phyloP scores from a whole-genome alignment of 2,329 filamentous ascomycete species.

The Apiospora phragmitis region DNA sequence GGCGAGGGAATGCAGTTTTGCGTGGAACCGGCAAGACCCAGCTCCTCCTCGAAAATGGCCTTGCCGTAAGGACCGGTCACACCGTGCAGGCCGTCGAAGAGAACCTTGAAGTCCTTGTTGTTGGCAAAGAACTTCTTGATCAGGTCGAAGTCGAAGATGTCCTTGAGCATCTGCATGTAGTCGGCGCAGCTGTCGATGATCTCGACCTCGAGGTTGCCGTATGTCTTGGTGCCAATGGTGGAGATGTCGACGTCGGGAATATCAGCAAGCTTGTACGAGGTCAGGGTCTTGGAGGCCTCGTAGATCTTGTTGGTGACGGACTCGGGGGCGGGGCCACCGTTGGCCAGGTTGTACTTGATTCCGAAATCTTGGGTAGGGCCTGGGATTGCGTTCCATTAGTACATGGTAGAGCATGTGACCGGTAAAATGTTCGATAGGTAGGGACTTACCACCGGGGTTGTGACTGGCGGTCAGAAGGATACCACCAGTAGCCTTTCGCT shows the following conservation, averaged over 20 bases:
- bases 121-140: slow-evolving; percentile 91
- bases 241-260: slow-evolving; percentile 84
- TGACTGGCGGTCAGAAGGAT: slow-evolving; percentile 97
- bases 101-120: slow-evolving; percentile 91
- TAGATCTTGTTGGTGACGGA: slow-evolving; percentile 98
- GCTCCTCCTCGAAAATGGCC: slow-evolving; percentile 92
- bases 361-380: slow-evolving; percentile 94
- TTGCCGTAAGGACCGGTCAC: slow-evolving; percentile 95
- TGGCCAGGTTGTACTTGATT: slow-evolving; percentile 99
- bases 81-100: slow-evolving; percentile 92
- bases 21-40: slow-evolving; percentile 74
- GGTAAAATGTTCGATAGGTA: not conserved
- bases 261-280: slow-evolving; percentile 87
- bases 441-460: slow-evolving; percentile 84
- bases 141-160: slow-evolving; percentile 95
- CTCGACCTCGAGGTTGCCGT: slow-evolving; percentile 88
- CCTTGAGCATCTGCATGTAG: slow-evolving; percentile 94
- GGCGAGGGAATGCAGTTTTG: slow-evolving; percentile 92
- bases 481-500: slow-evolving; percentile 91
- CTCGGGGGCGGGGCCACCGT: slow-evolving; percentile 94
- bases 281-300: slow-evolving; percentile 85
- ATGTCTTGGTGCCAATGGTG: slow-evolving; percentile 79
- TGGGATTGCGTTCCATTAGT: slow-evolving; percentile 34
- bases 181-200: slow-evolving; percentile 91
- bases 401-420: not conserved